Evolutionary conservation across 495 filamentous ascomycete genomes (phyloP), one percentile per base, ranked within the genome.

Genomic region (Penicillium coprophilum): DNA sequence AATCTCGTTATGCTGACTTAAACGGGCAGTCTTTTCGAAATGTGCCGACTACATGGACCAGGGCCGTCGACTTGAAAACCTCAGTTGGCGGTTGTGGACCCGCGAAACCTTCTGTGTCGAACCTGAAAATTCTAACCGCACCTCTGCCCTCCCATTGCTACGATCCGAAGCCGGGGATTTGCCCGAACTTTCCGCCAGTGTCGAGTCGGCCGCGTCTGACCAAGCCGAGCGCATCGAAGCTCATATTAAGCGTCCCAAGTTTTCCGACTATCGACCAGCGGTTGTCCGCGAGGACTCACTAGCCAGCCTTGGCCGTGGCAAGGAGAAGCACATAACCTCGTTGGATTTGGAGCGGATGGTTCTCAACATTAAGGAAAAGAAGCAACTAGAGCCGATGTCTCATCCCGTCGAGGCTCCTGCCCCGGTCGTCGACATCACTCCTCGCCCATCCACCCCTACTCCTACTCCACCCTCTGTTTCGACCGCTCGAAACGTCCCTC

Each of bases 71-170:
- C 78, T 97, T 56, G 95, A 97, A 69, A 99, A 99, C 74, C 70
- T 99, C 28, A 93, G 88, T 63, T 99, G 94, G 94, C 80, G 94
- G 56, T 76, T 99, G 59, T 99, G 92, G 93, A 95, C 89, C 59
- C 84, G 91, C 48, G 95, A 97, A 69, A 96, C 92, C 9, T 94
- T 99, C 61, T 97, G 94, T 75, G 95, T 92, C 72, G 90, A 92
- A 31, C 82, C 80, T n/a, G 74, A 82, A 55, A 80, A 77, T 57
- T 72, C 80, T 28, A 74, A 69, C 56, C 56, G 74, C 57, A 70
- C 76, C 44, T 72, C 80, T 12, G 70, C 75, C 21, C 66, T 74
- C 56, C 73, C 66, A 52, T 74, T 71, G 19, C 66, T 70, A 28
- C 81, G 69, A 55, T 77, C 70, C 49, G 79, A 73, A 59, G 67